Conservation (phyloP, 2,329 filamentous ascomycete species). For the Beauveria bassiana region DNA sequence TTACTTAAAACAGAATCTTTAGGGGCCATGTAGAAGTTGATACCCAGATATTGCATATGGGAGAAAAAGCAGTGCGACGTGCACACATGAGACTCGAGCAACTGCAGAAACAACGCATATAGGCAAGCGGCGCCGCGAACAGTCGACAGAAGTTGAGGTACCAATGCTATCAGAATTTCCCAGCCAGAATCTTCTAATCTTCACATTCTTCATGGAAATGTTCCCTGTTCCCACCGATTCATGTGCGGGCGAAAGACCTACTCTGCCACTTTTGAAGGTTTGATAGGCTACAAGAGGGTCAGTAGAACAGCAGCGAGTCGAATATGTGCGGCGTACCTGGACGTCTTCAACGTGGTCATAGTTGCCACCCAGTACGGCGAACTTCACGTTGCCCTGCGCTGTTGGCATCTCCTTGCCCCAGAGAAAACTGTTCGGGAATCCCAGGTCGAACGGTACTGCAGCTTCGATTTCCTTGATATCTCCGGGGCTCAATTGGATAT, state of each 20-base stretch:
- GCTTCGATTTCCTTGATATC: slow-evolving; percentile 61
- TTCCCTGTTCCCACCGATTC: slow-evolving; percentile 25
- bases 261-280: slow-evolving; percentile 31
- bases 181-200: background rate
- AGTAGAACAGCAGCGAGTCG: background rate
- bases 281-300: slow-evolving; percentile 29
- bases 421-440: slow-evolving; percentile 59
- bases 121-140: background rate
- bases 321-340: slow-evolving; percentile 22
- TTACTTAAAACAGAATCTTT: background rate
- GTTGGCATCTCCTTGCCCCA: slow-evolving; percentile 31
- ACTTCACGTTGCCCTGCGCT: slow-evolving; percentile 33
- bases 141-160: background rate
- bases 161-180: background rate
- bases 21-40: background rate
- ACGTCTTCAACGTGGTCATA: slow-evolving; percentile 42
- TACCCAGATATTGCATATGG: background rate
- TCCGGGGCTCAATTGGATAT: slow-evolving; percentile 47
- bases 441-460: slow-evolving; percentile 53
- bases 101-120: background rate
- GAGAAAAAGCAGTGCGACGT: background rate
- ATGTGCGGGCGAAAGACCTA: slow-evolving; percentile 30
- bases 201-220: background rate
- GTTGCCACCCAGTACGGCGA: slow-evolving; percentile 38
- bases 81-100: background rate